Evolutionary conservation across 306 rosid species (phyloP).

Genomic region (Casuarina cunninghamiana): DNA sequence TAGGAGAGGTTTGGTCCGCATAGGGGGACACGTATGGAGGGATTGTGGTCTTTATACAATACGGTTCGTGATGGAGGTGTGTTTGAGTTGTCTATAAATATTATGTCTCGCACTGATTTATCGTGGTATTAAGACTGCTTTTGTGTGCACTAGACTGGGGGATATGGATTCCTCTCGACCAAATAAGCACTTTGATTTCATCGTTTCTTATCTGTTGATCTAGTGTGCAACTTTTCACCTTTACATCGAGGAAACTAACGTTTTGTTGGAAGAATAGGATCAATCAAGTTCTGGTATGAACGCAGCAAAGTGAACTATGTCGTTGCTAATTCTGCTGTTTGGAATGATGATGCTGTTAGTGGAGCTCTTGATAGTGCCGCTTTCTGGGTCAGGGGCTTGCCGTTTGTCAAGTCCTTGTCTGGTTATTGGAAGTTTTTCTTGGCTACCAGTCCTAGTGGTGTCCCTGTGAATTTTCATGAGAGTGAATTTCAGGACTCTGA

Average conservation of each 20-base stretch:
- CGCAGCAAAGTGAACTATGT: slow-evolving; percentile 72
- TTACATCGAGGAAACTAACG: slow-evolving; percentile 10
- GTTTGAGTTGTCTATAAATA: neutral
- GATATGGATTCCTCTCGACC: neutral
- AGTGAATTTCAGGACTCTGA: slow-evolving; percentile 59
- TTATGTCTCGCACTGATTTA: neutral
- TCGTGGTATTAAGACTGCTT: no score
- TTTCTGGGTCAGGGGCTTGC: slow-evolving; percentile 77
- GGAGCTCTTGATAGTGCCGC: slow-evolving; percentile 81
- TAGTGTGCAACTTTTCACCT: slow-evolving; percentile 2
- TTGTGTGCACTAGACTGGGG: no score
- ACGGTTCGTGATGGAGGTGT: neutral
- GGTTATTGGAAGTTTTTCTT: slow-evolving; percentile 86
- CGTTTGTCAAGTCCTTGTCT: slow-evolving; percentile 80
- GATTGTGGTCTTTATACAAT: neutral
- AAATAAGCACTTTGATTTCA: neutral
- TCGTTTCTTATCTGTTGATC: neutral
- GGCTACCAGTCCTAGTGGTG: slow-evolving; percentile 65
- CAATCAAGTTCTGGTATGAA: slow-evolving; percentile 80
- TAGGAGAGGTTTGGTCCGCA: neutral
- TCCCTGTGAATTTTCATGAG: slow-evolving; percentile 63
- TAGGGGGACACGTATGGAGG: neutral
- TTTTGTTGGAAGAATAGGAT: slow-evolving; percentile 51
- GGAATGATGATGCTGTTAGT: slow-evolving; percentile 78
- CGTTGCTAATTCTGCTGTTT: slow-evolving; percentile 73